Conservation (phyloP, 768 basidiomycete genomes). For the Boletus bicolor region DNA sequence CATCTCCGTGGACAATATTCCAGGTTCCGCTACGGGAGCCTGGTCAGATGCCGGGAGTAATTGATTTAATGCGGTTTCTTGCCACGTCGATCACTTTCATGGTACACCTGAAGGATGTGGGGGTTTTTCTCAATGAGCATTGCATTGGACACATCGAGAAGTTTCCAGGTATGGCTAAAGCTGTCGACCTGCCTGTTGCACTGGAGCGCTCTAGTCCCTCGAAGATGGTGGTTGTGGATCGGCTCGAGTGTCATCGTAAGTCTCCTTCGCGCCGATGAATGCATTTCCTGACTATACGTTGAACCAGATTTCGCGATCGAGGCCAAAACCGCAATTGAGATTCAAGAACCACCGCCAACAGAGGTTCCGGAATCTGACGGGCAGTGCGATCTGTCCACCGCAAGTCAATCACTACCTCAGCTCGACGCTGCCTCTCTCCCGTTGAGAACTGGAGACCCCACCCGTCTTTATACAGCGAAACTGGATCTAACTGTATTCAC, state of each 20-base stretch:
- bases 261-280: background rate
- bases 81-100: constrained; percentile 92
- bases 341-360: no score
- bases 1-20: constrained; percentile 40
- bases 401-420: background rate
- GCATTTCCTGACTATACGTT: background rate
- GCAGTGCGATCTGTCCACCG: background rate
- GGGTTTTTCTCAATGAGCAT: constrained; percentile 74
- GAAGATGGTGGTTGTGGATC: constrained; percentile 56
- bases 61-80: constrained; percentile 86
- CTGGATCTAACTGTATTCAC: constrained; percentile 30
- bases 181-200: constrained; percentile 50
- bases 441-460: background rate
- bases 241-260: constrained; percentile 40
- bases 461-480: constrained; percentile 32
- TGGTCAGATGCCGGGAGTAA: constrained; percentile 65
- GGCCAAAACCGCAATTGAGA: constrained; percentile 40
- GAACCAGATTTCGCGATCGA: constrained; percentile 64
- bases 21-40: constrained; percentile 80
- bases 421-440: background rate
- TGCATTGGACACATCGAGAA: constrained; percentile 64
- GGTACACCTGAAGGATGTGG: constrained; percentile 66
- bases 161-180: constrained; percentile 36
- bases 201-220: constrained; percentile 50
- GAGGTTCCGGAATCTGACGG: background rate